These are phyloP conservation scores for Blastocystis hominis DNA, from an alignment of 352 stramenopile species.

Conservation along the genomic window DNA sequence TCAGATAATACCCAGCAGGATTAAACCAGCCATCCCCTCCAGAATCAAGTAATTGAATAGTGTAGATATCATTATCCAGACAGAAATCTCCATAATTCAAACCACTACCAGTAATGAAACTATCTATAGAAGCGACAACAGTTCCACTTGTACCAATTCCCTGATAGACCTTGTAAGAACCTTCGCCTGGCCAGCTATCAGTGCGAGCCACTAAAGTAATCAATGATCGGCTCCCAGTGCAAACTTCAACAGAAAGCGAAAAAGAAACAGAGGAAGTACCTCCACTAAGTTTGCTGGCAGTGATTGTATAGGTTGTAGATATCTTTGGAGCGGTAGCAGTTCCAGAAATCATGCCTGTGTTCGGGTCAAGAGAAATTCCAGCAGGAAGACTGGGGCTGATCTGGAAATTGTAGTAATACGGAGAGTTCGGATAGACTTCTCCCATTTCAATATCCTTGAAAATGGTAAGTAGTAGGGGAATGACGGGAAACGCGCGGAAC, in stretches of 20 bases:
- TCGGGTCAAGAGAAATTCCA: not conserved
- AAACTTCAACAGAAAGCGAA: not conserved
- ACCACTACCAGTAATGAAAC: not conserved
- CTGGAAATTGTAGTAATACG: too few relatives aligned
- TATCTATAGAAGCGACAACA: not conserved
- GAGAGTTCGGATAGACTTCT: too few relatives aligned
- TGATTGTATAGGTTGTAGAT: not conserved
- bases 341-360: not conserved
- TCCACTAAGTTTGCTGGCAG: not conserved
- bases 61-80: conserved; percentile 27
- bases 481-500: too few relatives aligned
- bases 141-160: not conserved
- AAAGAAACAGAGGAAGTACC: not conserved
- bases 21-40: conserved; percentile 31
- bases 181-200: not conserved
- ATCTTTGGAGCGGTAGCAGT: not conserved
- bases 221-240: not conserved
- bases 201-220: not conserved
- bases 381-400: not conserved
- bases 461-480: too few relatives aligned
- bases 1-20: conserved; percentile 8
- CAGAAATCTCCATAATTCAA: conserved; percentile 33
- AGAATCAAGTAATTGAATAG: not conserved
- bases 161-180: conserved; percentile 11
- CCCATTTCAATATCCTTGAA: too few relatives aligned